Evolutionary conservation across 164 flowering plant genomes (phyloP).

Genomic region (Stephania cephalantha): DNA sequence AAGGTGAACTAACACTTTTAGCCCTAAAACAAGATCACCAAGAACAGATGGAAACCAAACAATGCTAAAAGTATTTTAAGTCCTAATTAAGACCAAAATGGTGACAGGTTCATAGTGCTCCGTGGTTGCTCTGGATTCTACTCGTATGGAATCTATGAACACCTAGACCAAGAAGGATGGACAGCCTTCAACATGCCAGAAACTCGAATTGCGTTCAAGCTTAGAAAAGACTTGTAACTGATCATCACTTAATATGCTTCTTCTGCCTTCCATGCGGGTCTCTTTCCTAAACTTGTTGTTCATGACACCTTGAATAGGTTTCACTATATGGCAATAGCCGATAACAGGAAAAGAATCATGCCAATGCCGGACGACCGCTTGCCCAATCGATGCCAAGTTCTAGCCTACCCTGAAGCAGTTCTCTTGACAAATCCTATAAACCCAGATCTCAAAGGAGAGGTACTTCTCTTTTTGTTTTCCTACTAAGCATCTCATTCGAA

Average conservation of each 20-base stretch:
- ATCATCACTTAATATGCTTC: neutral
- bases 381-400: constrained; percentile 51
- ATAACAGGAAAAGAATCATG: constrained; percentile 69
- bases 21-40: neutral
- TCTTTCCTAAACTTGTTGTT: neutral
- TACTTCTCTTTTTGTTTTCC: constrained; percentile 8
- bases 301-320: constrained; percentile 40
- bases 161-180: constrained; percentile 62
- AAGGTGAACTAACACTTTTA: constrained; percentile 37
- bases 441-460: constrained; percentile 74
- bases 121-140: constrained; percentile 83
- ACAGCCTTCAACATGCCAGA: constrained; percentile 58
- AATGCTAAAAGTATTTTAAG: neutral
- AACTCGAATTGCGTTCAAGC: constrained; percentile 77
- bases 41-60: neutral
- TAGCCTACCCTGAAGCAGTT: constrained; percentile 89
- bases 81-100: neutral
- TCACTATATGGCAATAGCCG: constrained; percentile 85
- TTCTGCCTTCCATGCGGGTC: neutral
- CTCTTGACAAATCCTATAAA: constrained; percentile 57
- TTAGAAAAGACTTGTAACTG: constrained; percentile 72
- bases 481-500: too few relatives aligned
- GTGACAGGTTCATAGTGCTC: constrained; percentile 65
- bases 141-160: constrained; percentile 86
- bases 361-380: constrained; percentile 82